Evolutionary conservation across 352 stramenopile genomes (phyloP), one percentile per base, ranked within the genome.

Genomic region (Phytophthora pluvialis): DNA sequence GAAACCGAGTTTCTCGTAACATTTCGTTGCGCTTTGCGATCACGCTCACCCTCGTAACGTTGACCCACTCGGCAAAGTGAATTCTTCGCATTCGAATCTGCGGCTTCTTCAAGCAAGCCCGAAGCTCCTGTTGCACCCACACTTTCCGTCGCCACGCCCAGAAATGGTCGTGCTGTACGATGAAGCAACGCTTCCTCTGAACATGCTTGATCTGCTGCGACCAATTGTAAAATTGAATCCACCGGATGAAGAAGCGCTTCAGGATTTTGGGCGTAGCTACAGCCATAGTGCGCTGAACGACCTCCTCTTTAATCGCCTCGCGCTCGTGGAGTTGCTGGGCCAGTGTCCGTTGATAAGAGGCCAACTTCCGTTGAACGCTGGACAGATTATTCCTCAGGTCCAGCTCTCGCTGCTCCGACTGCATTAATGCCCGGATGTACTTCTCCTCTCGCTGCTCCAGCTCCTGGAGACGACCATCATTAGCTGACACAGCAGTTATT

Each of bases 371-470:
- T 28, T 80, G 72, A 61, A 89, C 72, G 4, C 21, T 38, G 4
- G 46, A 59, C 1, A 94, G 29, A 29, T 85, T 78, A 13, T 81
- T 88, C 10, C 79, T 74, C 3, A 94, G 60, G 29, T 92, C 80
- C 0, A 94, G 59, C 45, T 94, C 86, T 15, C 83, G 76, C 28
- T 92, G 86, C 54, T 94, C 86, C 0, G 81, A 92, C 55, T 87
- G 78, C 75, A 94, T 94, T 18, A 94, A 53, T 7, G 83, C 83
- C 13, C 78, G 73, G 18, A 94, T 88, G 44, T 91, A 92, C 45
- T 90, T 89, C 10, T 81, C 81, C 64, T 94, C 86, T 18, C 81
- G 75, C 1, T 84, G 68, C 25, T 91, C 78, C 0, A 91, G 77
- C 16, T 91, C 80, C 4, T 86, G 74, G 15, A 87, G 67, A 10